Percentiles rank a stretch among this genome's conserved stretches.
Conservation (phyloP, 768 basidiomycete genomes). For the Cyclocybe cylindracea region DNA sequence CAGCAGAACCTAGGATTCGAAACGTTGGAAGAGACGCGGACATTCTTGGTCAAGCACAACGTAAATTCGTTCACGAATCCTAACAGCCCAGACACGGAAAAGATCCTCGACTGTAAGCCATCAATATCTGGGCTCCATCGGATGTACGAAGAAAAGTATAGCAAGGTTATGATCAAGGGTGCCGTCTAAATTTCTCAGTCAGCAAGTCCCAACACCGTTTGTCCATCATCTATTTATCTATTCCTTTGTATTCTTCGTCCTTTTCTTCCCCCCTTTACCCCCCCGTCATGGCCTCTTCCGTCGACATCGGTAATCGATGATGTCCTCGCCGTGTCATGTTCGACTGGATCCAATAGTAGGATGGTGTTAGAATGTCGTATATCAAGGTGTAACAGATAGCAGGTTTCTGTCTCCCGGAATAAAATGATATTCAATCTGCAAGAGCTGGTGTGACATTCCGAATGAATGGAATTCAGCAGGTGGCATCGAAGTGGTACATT, state of each 20-base stretch:
- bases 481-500: background rate
- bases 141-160: conserved; percentile 78
- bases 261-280: background rate
- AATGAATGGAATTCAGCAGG: background rate
- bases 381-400: conserved; percentile 11
- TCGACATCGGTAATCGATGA: background rate
- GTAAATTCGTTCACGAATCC: conserved; percentile 61
- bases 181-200: conserved; percentile 61
- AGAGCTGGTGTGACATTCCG: no score
- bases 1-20: conserved; percentile 87
- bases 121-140: conserved; percentile 57
- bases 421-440: background rate
- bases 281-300: background rate
- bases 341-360: background rate
- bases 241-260: conserved; percentile 2
- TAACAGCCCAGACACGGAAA: conserved; percentile 58
- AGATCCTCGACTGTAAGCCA: conserved; percentile 71
- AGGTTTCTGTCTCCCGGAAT: conserved; percentile 9
- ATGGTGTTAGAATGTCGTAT: background rate
- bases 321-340: background rate
- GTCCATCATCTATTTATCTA: conserved; percentile 7
- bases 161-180: conserved; percentile 89
- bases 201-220: conserved; percentile 4
- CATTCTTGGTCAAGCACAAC: conserved; percentile 72
- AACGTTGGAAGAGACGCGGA: conserved; percentile 53